These are phyloP conservation scores for Coriolopsis trogii DNA, from an alignment of 1,284 basidiomycete genomes.

Conservation along the genomic window DNA sequence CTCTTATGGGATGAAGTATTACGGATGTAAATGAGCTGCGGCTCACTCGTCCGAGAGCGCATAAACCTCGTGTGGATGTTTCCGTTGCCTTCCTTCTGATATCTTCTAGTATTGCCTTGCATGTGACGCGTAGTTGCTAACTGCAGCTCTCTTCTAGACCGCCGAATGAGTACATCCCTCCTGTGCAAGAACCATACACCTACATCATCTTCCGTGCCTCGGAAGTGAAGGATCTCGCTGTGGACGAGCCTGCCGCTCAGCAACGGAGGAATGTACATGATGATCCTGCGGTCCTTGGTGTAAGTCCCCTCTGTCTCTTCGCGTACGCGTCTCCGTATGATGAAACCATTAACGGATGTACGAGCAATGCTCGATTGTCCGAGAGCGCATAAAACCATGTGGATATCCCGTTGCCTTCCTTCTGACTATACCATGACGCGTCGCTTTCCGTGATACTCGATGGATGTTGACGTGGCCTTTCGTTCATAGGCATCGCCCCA, in stretches of 20 bases:
- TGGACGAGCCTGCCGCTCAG: conserved; percentile 62
- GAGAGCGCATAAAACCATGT: conserved; percentile 58
- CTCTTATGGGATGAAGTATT: conserved; percentile 49
- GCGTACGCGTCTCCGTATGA: conserved; percentile 30
- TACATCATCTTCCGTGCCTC: conserved; percentile 85
- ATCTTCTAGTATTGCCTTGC: conserved; percentile 8
- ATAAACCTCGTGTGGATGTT: conserved; percentile 66
- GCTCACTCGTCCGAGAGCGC: conserved; percentile 68
- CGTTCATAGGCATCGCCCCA: conserved; percentile 33
- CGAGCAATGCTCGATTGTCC: conserved; percentile 42
- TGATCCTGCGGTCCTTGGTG: conserved; percentile 77
- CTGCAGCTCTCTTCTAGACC: conserved; percentile 46
- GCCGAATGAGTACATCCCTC: conserved; percentile 73
- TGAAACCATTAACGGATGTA: conserved; percentile 58
- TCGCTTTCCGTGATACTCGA: not conserved
- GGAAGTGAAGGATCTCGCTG: conserved; percentile 79
- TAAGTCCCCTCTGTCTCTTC: conserved; percentile 41
- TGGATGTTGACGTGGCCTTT: conserved; percentile 3
- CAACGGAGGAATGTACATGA: conserved; percentile 66
- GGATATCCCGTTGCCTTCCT: conserved; percentile 66
- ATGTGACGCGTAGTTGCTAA: conserved; percentile 22
- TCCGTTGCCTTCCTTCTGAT: conserved; percentile 81
- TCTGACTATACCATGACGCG: conserved; percentile 38
- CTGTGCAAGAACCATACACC: conserved; percentile 75
- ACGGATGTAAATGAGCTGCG: conserved; percentile 66